These are phyloP conservation scores for Torulaspora quercuum DNA, from an alignment of 805 yeast genomes.

Conservation along the genomic window DNA sequence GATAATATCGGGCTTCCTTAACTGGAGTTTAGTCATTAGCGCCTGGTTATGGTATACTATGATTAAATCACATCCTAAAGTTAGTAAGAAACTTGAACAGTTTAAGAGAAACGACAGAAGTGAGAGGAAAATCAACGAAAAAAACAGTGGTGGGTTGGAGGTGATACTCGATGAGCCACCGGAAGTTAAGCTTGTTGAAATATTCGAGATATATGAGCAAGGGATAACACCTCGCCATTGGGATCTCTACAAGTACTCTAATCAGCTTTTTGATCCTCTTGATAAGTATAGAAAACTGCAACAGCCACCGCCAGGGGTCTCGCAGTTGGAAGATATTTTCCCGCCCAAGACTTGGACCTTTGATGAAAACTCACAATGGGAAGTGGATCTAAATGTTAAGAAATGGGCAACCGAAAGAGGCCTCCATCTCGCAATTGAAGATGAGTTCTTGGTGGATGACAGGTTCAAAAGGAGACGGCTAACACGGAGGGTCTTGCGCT, in stretches of 20 bases:
- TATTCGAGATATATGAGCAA: conserved; percentile 70
- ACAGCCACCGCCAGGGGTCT: conserved; percentile 64
- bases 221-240: conserved; percentile 60
- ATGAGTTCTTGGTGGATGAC: conserved; percentile 51
- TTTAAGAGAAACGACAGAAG: conserved; percentile 29
- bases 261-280: conserved; percentile 49
- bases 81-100: conserved; percentile 31
- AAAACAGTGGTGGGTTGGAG: conserved; percentile 30
- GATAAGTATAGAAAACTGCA: conserved; percentile 46
- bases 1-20: conserved; percentile 49
- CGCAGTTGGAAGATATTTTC: conserved; percentile 48
- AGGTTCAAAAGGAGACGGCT: conserved; percentile 58
- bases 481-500: conserved; percentile 50
- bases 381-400: conserved; percentile 51
- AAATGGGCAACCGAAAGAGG: conserved; percentile 52
- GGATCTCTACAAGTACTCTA: conserved; percentile 57
- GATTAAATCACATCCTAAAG: conserved; percentile 57
- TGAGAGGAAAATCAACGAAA: conserved; percentile 5
- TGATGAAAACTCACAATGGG: conserved; percentile 60
- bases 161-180: conserved; percentile 71
- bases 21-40: conserved; percentile 62
- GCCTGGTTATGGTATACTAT: conserved; percentile 55
- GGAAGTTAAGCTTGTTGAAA: conserved; percentile 59
- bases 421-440: conserved; percentile 33
- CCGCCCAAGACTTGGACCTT: conserved; percentile 78